Percentiles rank a stretch among this genome's conserved stretches.
phyloP scores from a whole-genome alignment of 2,329 filamentous ascomycete species.

The Cladosporium halotolerans region DNA sequence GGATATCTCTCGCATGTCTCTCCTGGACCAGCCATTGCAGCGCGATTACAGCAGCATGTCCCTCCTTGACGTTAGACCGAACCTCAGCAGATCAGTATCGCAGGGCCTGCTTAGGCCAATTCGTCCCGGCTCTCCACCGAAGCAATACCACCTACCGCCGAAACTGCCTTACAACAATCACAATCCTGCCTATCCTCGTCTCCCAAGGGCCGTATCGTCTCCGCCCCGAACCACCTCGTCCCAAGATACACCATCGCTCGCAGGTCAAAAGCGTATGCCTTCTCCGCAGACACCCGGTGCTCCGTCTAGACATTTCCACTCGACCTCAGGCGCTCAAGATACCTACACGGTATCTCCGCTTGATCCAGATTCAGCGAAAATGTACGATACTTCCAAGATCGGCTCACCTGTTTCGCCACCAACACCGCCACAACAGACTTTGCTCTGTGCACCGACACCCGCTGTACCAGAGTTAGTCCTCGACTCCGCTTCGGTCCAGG shows the following conservation, averaged over 20 bases:
- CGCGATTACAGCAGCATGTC: constrained; percentile 17
- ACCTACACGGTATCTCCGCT: no score
- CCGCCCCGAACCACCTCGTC: background rate
- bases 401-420: constrained; percentile 14
- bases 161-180: constrained; percentile 17
- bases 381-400: background rate
- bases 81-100: constrained; percentile 11
- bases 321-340: no score
- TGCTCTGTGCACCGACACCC: background rate
- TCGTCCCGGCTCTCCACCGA: constrained; percentile 25
- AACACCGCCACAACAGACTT: background rate
- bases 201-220: no score
- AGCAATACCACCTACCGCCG: constrained; percentile 19
- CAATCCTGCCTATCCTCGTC: background rate
- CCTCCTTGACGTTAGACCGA: constrained; percentile 7
- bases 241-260: background rate
- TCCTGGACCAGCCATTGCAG: constrained; percentile 11
- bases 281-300: background rate
- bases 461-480: background rate
- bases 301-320: background rate
- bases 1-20: constrained; percentile 14
- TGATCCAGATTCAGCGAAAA: no score
- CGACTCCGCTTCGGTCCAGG: background rate
- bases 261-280: background rate
- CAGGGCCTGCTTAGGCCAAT: constrained; percentile 23